These are phyloP conservation scores for Akanthomyces uredinophilus DNA, from an alignment of 2,329 filamentous ascomycete genomes.

Conservation along the genomic window DNA sequence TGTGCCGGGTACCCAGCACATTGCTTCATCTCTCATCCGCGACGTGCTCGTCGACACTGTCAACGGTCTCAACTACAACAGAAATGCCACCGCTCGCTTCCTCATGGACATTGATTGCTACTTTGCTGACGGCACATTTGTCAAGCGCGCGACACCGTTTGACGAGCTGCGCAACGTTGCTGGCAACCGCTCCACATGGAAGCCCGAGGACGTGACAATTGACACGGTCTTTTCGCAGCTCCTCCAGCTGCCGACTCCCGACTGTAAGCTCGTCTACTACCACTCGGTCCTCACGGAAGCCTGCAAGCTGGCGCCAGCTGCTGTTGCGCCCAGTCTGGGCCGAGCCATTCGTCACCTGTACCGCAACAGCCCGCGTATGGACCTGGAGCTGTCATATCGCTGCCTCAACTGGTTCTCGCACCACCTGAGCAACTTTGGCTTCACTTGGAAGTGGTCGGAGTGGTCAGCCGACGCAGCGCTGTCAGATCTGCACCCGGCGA, in stretches of 20 bases:
- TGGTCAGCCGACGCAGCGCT: constrained; percentile 85
- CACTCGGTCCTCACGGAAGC: constrained; percentile 91
- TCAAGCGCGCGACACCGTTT: constrained; percentile 88
- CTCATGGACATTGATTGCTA: constrained; percentile 94
- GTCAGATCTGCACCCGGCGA: constrained; percentile 74
- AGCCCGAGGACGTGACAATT: constrained; percentile 95
- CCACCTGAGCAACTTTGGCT: constrained; percentile 97
- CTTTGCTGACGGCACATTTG: constrained; percentile 83
- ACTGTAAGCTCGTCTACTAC: constrained; percentile 95
- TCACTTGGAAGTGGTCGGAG: constrained; percentile 99
- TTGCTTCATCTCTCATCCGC: constrained; percentile 77
- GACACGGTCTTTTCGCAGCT: constrained; percentile 96
- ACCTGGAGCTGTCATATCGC: constrained; percentile 78
- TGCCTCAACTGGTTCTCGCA: constrained; percentile 98
- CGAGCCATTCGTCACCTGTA: constrained; percentile 91
- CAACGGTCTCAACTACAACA: constrained; percentile 89
- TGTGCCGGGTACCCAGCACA: constrained; percentile 69
- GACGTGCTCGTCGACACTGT: constrained; percentile 89
- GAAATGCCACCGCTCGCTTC: constrained; percentile 78
- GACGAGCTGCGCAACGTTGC: constrained; percentile 75
- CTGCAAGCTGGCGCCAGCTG: constrained; percentile 91
- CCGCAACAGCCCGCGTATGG: constrained; percentile 73
- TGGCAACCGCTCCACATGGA: constrained; percentile 72
- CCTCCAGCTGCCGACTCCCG: constrained; percentile 77
- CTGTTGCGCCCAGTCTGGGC: constrained; percentile 91